These are phyloP conservation scores for Silene coronaria DNA, from an alignment of 179 eudicot genomes.

Conservation along the genomic window DNA sequence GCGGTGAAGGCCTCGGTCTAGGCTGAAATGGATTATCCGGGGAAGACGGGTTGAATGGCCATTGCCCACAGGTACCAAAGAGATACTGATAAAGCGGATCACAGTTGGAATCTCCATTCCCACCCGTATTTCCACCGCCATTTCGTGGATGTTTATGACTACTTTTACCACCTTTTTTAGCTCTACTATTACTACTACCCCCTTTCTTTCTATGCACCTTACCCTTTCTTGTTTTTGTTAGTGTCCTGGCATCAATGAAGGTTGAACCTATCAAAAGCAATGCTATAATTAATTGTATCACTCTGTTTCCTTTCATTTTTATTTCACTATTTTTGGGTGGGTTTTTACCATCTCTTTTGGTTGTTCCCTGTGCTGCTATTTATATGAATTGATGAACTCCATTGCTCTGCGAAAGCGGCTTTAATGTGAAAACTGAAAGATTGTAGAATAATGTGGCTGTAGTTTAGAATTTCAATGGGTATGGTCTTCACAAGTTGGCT, in stretches of 20 bases:
- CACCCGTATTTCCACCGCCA: constrained; percentile 14
- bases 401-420: neutral
- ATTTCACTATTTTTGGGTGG: neutral
- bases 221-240: constrained; percentile 8
- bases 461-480: constrained; percentile 9
- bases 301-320: constrained; percentile 22
- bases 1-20: constrained; percentile 25
- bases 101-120: constrained; percentile 13
- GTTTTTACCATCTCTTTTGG: neutral
- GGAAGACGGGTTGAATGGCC: constrained; percentile 27
- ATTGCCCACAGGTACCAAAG: constrained; percentile 27
- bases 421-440: constrained; percentile 14
- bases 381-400: neutral
- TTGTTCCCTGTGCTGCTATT: constrained; percentile 9
- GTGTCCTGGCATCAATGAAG: constrained; percentile 26
- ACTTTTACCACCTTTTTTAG: constrained; percentile 15
- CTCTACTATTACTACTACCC: constrained; percentile 3
- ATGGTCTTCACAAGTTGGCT: constrained; percentile 12
- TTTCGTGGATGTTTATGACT: constrained; percentile 8
- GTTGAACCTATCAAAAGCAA: constrained; percentile 22
- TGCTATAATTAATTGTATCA: constrained; percentile 17
- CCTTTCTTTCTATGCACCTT: constrained; percentile 17
- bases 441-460: constrained; percentile 12
- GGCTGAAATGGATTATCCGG: constrained; percentile 29
- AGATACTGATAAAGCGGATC: constrained; percentile 34